These are phyloP conservation scores for Arachis stenosperma DNA, from an alignment of 306 rosid species.

Conservation along the genomic window DNA sequence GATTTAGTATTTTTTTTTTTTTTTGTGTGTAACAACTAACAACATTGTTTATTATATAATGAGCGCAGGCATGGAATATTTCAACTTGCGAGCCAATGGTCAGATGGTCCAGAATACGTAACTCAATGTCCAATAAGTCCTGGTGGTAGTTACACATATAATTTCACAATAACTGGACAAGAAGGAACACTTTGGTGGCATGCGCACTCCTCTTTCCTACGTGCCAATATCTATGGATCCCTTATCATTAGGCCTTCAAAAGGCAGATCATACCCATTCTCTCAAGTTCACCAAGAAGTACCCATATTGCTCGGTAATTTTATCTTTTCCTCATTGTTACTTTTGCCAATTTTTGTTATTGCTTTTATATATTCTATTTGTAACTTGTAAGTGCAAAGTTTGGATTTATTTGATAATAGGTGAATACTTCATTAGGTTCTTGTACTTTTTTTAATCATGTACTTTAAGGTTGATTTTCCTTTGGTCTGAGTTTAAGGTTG, in stretches of 20 bases:
- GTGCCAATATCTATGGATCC: conserved; percentile 66
- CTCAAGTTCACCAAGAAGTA: conserved; percentile 48
- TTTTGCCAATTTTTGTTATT: too few relatives aligned
- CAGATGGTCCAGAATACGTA: conserved; percentile 71
- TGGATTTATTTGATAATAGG: too few relatives aligned
- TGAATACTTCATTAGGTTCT: too few relatives aligned
- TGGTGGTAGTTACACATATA: conserved; percentile 49
- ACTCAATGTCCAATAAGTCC: conserved; percentile 76
- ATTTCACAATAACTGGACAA: conserved; percentile 57
- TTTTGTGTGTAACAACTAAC: too few relatives aligned
- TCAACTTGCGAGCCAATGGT: conserved; percentile 62
- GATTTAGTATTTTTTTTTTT: too few relatives aligned
- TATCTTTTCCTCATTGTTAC: too few relatives aligned
- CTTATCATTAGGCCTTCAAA: conserved; percentile 56
- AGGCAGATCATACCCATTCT: conserved; percentile 41
- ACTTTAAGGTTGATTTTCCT: too few relatives aligned
- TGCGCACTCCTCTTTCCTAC: conserved; percentile 62
- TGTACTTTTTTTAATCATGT: too few relatives aligned
- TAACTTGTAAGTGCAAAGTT: too few relatives aligned
- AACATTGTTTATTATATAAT: too few relatives aligned
- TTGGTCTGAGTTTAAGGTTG: too few relatives aligned
- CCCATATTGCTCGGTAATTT: conserved; percentile 57
- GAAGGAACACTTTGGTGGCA: conserved; percentile 94
- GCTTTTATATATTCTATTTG: too few relatives aligned
- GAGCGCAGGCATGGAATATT: conserved; percentile 70